These are phyloP conservation scores for Emergomyces pasteurianus DNA, from an alignment of 2,329 filamentous ascomycete genomes.

Conservation along the genomic window DNA sequence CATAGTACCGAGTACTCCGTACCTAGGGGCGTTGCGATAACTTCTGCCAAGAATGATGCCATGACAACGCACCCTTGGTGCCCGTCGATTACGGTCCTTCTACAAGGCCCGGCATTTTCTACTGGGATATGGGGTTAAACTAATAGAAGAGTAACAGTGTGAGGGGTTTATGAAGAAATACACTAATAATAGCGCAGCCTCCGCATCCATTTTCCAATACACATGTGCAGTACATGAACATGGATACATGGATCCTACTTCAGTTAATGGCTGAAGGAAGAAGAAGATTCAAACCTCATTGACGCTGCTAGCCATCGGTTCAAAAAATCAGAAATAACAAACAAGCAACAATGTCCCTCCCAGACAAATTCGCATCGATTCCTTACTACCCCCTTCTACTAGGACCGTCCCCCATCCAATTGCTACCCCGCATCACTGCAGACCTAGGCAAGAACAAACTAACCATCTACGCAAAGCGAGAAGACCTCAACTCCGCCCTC, in stretches of 20 bases:
- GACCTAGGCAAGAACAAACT: conserved; percentile 47
- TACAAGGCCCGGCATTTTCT: too few relatives aligned
- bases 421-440: conserved; percentile 51
- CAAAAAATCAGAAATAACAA: not conserved
- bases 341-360: conserved; percentile 28
- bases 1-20: too few relatives aligned
- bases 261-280: too few relatives aligned
- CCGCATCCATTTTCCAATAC: too few relatives aligned
- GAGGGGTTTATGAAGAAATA: too few relatives aligned
- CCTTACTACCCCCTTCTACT: conserved; percentile 52
- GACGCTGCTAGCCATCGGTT: not conserved
- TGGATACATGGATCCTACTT: too few relatives aligned
- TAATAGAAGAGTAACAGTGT: too few relatives aligned
- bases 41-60: not conserved
- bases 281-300: too few relatives aligned
- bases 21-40: too few relatives aligned
- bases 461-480: conserved; percentile 57
- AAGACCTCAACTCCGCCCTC: conserved; percentile 57
- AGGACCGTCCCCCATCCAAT: conserved; percentile 56
- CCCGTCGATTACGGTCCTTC: not conserved
- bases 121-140: not conserved
- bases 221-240: not conserved
- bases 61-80: not conserved
- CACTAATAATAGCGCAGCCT: too few relatives aligned
- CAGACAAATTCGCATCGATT: conserved; percentile 52